Evolutionary conservation across 2,329 filamentous ascomycete genomes (phyloP).

Genomic region (Mollisia scopiformis): DNA sequence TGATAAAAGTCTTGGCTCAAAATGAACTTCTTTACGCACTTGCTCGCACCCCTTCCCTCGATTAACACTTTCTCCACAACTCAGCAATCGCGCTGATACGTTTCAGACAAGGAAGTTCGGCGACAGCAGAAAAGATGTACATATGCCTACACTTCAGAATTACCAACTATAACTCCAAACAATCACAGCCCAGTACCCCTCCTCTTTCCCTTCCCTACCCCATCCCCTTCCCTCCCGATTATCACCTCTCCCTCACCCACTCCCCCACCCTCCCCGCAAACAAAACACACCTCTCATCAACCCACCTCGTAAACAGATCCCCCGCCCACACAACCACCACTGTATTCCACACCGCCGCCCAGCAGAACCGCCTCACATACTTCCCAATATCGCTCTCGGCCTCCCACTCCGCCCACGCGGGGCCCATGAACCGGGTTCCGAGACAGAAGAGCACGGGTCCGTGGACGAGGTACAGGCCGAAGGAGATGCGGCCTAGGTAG

Average conservation of each 20-base stretch:
- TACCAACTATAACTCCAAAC: too few relatives aligned
- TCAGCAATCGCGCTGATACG: too few relatives aligned
- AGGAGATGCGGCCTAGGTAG: constrained; percentile 11
- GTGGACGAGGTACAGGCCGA: constrained; percentile 14
- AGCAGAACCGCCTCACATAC: constrained; percentile 1
- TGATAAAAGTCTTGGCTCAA: too few relatives aligned
- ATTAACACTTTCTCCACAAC: too few relatives aligned
- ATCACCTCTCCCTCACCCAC: constrained; percentile 5
- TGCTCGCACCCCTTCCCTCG: too few relatives aligned
- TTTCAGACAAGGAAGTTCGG: too few relatives aligned
- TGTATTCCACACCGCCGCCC: constrained; percentile 4
- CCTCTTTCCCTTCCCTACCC: background rate
- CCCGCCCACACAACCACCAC: constrained; percentile 4
- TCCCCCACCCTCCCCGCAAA: background rate
- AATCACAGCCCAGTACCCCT: background rate
- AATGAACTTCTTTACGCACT: too few relatives aligned
- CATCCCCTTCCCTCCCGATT: background rate
- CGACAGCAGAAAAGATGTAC: too few relatives aligned
- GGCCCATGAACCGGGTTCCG: constrained; percentile 2
- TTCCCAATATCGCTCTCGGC: background rate
- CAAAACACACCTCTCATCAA: constrained; percentile 12
- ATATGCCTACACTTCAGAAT: too few relatives aligned
- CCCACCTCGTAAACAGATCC: constrained; percentile 10
- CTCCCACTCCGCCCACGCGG: background rate
- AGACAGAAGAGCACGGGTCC: constrained; percentile 12